Evolutionary conservation across 2,329 filamentous ascomycete genomes (phyloP), one percentile per base, ranked within the genome.

Genomic region (Ophiostoma montium): DNA sequence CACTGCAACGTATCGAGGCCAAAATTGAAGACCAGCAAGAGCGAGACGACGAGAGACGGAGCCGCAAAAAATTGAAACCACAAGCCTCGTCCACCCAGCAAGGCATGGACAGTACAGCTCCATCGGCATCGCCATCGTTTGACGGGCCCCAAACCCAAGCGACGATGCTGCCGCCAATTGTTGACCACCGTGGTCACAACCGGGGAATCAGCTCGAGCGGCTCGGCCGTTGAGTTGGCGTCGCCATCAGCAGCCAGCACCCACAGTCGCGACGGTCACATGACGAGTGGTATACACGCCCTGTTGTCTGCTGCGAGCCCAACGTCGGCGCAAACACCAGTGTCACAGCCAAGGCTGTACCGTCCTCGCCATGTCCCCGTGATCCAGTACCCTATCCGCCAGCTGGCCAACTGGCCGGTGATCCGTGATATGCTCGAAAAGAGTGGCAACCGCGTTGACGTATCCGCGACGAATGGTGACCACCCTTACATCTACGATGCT

Each of bases 1-100:
- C 71, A 11, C 66, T 75, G 21, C 66, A 71, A 58, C 65, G 72
- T 12, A 63, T 75, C 16, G 72, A 75, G 57, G 63, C 66, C 5
- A 75, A 75, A 56, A 62, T 75, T 35, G 71, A 75, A 55, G 30
- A 38, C 10, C 38, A 45, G 13, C 44, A 50, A 19, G 49, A 50
- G 13, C 21, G 30, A 4, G 31, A 38, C n/a, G 33, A 41, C 3
- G 36, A 27, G 11, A 10, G 32, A 10, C 18, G 18, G 6, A 18
- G 18, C 18, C 19, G 42, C 6, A 35, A 48, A 6, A 41, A 48
- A 11, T 15, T 30, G 7, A 42, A 33, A n/a, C 15, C 46, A 27
- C 39, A 30, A 42, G 11, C 15, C 15, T 21, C 39, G 15, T 18
- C n/a, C 11, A 23, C n/a, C 16, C 23, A 18, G 12, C n/a, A 13